Base-by-base conservation (phyloP, 352 stramenopile genomes). In the Phytophthora pini region DNA sequence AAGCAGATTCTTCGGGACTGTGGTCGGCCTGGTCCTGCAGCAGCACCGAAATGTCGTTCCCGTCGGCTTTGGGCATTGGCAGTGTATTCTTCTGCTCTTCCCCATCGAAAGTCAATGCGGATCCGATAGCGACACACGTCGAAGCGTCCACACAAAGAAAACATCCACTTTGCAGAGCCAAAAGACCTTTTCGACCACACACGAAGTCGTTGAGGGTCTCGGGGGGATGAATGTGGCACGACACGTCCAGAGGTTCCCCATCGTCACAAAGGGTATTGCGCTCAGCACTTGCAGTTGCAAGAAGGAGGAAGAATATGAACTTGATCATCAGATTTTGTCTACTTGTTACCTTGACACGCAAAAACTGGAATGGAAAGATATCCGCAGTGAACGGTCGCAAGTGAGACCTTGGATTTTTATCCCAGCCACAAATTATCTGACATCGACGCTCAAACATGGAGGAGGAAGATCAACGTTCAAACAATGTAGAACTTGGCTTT, bases 91-190 rank as follows among this genome's bases (percentile, higher is more conserved):
- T 41, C 24, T 58, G 34, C 20, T 17, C 45, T 36, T 53, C 7
- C 4, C 29, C 20, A 41, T 53, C 24, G 20, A 62, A 5, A 3
- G 24, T n/a, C 1, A 43, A 10, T 0, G 39, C 22, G 1, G 53
- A 36, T 1, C 38, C 59, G n/a, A 69, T 38, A 34, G 34, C 24
- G 2, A 45, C 2, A 61, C 79, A 89, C 9, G 72, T 79, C 0
- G 15, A 17, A 0, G 41, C 27, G 29, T 87, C 61, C 13, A 92
- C 79, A 41, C 80, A 90, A 3, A 60, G 41, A 41, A 72, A 85
- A 65, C 83, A 92, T n/a, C 84, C 80, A 13, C 47, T 10, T 15
- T 72, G 76, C 1, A 84, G 31, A 13, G 84, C 81, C 34, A 86
- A 61, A 26, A 90, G 47, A 34, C 72, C 47, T 11, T 56, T 39